Evolutionary conservation across 2,329 filamentous ascomycete genomes (phyloP).

Genomic region (Monilinia aucupariae): DNA sequence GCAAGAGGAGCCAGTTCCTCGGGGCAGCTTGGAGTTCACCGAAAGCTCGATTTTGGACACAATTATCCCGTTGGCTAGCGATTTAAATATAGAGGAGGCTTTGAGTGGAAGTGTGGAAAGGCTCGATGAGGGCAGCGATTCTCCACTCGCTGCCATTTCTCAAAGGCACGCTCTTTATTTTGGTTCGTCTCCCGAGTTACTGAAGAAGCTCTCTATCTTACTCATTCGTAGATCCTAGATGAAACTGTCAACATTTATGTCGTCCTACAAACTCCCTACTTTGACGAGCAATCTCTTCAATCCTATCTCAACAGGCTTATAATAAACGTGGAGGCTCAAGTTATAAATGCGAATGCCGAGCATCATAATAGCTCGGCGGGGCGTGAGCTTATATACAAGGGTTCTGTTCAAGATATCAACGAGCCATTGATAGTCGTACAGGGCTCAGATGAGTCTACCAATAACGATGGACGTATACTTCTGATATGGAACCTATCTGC

Average conservation of each 20-base stretch:
- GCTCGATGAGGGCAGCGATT: conserved; percentile 34
- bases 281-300: conserved; percentile 51
- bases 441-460: conserved; percentile 39
- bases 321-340: conserved; percentile 61
- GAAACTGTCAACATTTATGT: conserved; percentile 66
- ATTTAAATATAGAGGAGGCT: conserved; percentile 49
- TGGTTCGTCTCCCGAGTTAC: conserved; percentile 47
- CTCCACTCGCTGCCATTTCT: conserved; percentile 50
- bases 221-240: conserved; percentile 57
- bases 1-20: conserved; percentile 33
- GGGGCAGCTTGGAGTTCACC: conserved; percentile 44
- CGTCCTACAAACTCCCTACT: conserved; percentile 58
- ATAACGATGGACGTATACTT: conserved; percentile 42
- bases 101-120: conserved; percentile 42
- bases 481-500: conserved; percentile 57
- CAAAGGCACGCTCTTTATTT: conserved; percentile 65
- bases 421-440: conserved; percentile 46
- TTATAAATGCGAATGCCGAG: conserved; percentile 51
- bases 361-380: conserved; percentile 42
- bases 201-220: conserved; percentile 38
- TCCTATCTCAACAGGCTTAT: conserved; percentile 57
- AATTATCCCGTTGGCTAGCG: conserved; percentile 52
- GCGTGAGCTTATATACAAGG: conserved; percentile 57
- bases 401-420: conserved; percentile 44
- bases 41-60: conserved; percentile 56